Conservation (phyloP, 2,329 filamentous ascomycete genomes). For the Colletotrichum sp. region DNA sequence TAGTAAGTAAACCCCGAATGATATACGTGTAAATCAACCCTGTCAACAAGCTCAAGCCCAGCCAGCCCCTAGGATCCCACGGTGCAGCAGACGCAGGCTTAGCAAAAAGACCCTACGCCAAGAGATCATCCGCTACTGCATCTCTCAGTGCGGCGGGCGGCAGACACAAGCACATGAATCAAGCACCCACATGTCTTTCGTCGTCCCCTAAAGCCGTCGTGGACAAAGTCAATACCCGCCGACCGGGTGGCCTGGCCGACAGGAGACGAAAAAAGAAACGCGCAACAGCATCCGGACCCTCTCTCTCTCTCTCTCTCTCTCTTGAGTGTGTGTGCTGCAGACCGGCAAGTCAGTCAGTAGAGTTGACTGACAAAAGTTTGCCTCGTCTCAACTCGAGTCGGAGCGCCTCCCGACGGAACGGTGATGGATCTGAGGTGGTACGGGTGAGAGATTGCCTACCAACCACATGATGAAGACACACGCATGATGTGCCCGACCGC, state of each 20-base stretch:
- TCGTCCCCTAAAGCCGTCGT: neutral
- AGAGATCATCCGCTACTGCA: constrained; percentile 16
- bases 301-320: neutral
- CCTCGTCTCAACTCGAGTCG: neutral
- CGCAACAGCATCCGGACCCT: neutral
- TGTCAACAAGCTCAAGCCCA: neutral
- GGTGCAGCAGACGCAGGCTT: neutral
- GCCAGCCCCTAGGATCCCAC: neutral
- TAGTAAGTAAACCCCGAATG: neutral
- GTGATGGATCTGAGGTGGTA: neutral
- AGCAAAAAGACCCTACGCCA: neutral
- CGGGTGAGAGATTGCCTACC: neutral
- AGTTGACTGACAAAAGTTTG: neutral
- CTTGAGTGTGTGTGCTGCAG: neutral
- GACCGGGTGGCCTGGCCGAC: neutral
- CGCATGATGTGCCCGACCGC: neutral
- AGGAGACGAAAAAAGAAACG: neutral
- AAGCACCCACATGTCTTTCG: neutral
- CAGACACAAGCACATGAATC: neutral
- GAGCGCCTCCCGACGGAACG: neutral
- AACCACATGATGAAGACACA: neutral
- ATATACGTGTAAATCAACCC: neutral
- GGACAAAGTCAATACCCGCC: neutral
- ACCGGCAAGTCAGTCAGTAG: neutral
- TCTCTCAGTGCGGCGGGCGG: neutral